Evolutionary conservation across 73 alveolate genomes (phyloP), one percentile per base, ranked within the genome.

Genomic region (Paramecium caudatum): DNA sequence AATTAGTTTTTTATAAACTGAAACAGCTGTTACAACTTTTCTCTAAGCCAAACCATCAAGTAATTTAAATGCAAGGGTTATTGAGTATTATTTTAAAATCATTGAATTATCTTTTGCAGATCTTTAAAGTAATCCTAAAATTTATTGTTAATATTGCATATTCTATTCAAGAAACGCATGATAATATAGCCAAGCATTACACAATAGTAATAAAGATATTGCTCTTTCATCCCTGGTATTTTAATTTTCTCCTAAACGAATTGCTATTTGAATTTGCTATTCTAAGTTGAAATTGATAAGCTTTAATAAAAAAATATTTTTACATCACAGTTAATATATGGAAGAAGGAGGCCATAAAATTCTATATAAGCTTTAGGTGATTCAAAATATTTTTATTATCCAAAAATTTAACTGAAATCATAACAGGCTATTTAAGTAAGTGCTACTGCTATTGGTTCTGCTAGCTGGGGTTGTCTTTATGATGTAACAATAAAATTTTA

Each of bases 141-240:
- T 37, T 4, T 34, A 37, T 68, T 68, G 19, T 68, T 68, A n/a
- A 37, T 68, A 68, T 68, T 68, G 34, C 84, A 68, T 34, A 37
- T 68, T 68, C 27, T 13, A 68, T 68, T 68, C 84, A 15, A 68
- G 34, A 30, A 68, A 68, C n/a, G 32, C 9, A 68, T 32, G 25
- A 68, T 68, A 68, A 68, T 34, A 32, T 13, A 68, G 25, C 84
- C 84, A 68, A n/a, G 84, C 47, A 68, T 68, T 68, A 68, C 84
- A 68, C 15, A 68, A 21, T 10, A 68, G 37, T 68, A 25, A 36
- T 15, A 68, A 32, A 12, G 84, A 17, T 30, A 37, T 32, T 32
- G 19, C 34, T 15, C 34, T 68, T 34, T 68, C 84, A 68, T 68
- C 84, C 34, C 61, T 68, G 7, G 84, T 68, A 34, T 34, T 34